These are phyloP conservation scores for Helminthosporium solani DNA, from an alignment of 2,329 filamentous ascomycete genomes.

Conservation along the genomic window DNA sequence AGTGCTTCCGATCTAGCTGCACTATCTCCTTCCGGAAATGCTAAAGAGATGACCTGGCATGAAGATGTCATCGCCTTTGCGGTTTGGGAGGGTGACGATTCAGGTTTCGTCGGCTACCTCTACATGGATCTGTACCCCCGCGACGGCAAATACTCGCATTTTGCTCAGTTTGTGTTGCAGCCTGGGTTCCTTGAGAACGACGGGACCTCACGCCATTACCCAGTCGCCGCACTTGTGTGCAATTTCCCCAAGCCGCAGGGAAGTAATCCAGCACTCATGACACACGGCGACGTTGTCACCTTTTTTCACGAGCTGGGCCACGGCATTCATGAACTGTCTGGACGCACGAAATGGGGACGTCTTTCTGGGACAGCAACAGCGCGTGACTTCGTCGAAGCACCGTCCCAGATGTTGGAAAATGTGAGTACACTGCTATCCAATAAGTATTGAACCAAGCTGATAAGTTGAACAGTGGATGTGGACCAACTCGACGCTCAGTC, in stretches of 20 bases:
- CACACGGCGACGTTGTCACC: neutral
- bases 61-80: conserved; percentile 1
- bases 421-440: neutral
- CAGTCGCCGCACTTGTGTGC: neutral
- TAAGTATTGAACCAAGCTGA: neutral
- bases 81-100: neutral
- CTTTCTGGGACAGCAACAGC: neutral
- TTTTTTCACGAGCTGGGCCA: conserved; percentile 1
- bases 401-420: neutral
- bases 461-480: neutral
- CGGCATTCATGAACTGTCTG: neutral
- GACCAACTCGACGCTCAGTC: neutral
- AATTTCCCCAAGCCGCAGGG: conserved; percentile 1
- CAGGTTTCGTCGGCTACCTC: neutral
- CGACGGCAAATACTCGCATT: neutral
- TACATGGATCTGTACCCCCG: conserved; percentile 1
- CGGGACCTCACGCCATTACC: neutral
- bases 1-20: neutral
- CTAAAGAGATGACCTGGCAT: conserved; percentile 1
- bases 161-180: neutral
- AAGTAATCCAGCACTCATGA: neutral
- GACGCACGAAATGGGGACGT: neutral
- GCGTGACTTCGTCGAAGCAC: neutral
- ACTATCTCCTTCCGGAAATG: neutral
- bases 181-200: neutral